Percentiles rank a stretch among this genome's conserved stretches.
Evolutionary conservation across 805 yeast genomes (phyloP).

Genomic region (Candida nonsorbophila): DNA sequence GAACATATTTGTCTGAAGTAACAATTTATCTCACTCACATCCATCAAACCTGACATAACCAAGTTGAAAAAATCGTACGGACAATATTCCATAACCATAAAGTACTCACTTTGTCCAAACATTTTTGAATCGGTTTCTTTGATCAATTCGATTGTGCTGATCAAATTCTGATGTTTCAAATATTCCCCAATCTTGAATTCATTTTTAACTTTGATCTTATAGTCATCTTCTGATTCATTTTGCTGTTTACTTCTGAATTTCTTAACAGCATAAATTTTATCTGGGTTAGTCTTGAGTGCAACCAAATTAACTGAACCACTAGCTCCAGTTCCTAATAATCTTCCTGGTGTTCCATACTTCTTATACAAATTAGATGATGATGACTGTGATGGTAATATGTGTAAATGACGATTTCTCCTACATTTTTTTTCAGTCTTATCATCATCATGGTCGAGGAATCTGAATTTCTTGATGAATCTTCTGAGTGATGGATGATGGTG

Average conservation of each 20-base stretch:
- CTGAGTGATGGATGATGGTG: conserved; percentile 37
- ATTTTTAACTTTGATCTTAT: conserved; percentile 70
- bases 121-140: conserved; percentile 43
- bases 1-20: conserved; percentile 75
- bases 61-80: conserved; percentile 88
- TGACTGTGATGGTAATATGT: conserved; percentile 12
- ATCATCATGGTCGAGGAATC: conserved; percentile 13
- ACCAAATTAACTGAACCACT: conserved; percentile 89
- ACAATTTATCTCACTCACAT: conserved; percentile 64
- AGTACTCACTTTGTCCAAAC: conserved; percentile 30
- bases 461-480: conserved; percentile 49
- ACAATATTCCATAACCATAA: conserved; percentile 89
- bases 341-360: conserved; percentile 68
- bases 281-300: conserved; percentile 47
- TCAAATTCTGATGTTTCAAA: conserved; percentile 66
- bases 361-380: conserved; percentile 23
- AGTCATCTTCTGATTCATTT: conserved; percentile 62
- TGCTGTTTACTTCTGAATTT: conserved; percentile 67
- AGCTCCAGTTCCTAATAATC: conserved; percentile 84
- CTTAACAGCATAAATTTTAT: conserved; percentile 73
- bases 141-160: conserved; percentile 75
- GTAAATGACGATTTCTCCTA: conserved; percentile 5
- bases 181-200: conserved; percentile 82
- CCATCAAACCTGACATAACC: conserved; percentile 85
- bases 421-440: conserved; percentile 5